These are phyloP conservation scores for Quercus lobata DNA, from an alignment of 331 rosid genomes.

Conservation along the genomic window DNA sequence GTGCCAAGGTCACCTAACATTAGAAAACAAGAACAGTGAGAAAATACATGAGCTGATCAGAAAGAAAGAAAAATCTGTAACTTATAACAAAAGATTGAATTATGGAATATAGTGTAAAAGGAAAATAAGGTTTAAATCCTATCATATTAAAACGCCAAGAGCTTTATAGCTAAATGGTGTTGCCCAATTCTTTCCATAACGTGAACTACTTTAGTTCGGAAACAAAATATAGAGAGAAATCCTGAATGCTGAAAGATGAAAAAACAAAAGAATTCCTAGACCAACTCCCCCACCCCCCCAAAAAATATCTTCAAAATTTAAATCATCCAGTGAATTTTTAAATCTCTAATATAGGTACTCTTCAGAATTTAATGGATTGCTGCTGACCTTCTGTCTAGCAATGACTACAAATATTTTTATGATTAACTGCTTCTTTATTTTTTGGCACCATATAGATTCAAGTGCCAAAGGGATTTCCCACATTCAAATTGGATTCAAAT, in stretches of 20 bases:
- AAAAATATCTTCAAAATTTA: neutral
- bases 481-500: neutral
- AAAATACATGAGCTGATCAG: neutral
- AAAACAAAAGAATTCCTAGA: neutral
- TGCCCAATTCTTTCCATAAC: neutral
- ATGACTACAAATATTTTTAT: neutral
- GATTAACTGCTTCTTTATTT: neutral
- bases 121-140: too few relatives aligned
- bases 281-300: too few relatives aligned
- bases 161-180: too few relatives aligned
- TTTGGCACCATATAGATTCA: neutral
- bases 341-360: too few relatives aligned
- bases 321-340: neutral
- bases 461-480: neutral
- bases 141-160: too few relatives aligned
- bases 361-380: too few relatives aligned
- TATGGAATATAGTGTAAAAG: too few relatives aligned
- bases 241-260: neutral
- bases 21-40: slow-evolving; percentile 17
- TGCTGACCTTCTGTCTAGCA: too few relatives aligned
- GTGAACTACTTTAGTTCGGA: neutral
- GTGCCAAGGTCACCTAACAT: slow-evolving; percentile 62
- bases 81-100: neutral
- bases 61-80: neutral
- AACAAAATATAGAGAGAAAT: neutral